A percentile compares a stretch with the other conserved stretches of the same genome.
Evolutionary conservation across 805 yeast species (phyloP).

Genomic region (Candida anglica): DNA sequence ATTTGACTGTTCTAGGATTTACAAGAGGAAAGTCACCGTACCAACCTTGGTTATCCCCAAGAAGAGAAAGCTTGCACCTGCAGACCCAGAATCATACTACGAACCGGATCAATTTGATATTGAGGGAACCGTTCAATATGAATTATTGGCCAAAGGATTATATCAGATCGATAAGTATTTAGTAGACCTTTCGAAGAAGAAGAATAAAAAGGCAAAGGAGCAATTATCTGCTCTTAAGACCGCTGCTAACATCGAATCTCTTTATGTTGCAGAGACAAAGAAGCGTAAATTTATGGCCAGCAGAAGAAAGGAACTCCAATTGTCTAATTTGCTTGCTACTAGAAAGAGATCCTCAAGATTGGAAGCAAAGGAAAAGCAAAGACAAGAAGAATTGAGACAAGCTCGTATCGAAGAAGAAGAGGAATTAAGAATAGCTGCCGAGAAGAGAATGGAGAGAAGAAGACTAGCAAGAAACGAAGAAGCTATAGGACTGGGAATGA

Average conservation of each 20-base stretch:
- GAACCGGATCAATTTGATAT: slow-evolving; percentile 29
- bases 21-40: slow-evolving; percentile 28
- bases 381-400: slow-evolving; percentile 50
- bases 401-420: slow-evolving; percentile 43
- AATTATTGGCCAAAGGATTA: slow-evolving; percentile 25
- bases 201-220: slow-evolving; percentile 30
- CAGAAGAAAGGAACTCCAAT: slow-evolving; percentile 59
- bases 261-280: slow-evolving; percentile 42
- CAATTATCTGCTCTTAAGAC: slow-evolving; percentile 13
- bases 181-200: slow-evolving; percentile 18
- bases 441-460: slow-evolving; percentile 38
- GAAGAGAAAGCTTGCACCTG: slow-evolving; percentile 29
- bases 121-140: slow-evolving; percentile 19
- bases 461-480: slow-evolving; percentile 31
- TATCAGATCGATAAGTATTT: slow-evolving; percentile 24
- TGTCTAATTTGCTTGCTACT: slow-evolving; percentile 59
- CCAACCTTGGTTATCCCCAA: slow-evolving; percentile 29
- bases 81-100: slow-evolving; percentile 24
- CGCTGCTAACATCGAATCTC: slow-evolving; percentile 13
- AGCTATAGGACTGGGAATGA: slow-evolving; percentile 16
- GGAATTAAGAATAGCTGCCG: slow-evolving; percentile 39
- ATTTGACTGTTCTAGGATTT: slow-evolving; percentile 51
- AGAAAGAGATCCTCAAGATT: slow-evolving; percentile 73
- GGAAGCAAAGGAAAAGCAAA: slow-evolving; percentile 55
- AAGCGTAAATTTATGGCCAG: slow-evolving; percentile 52